A percentile compares a stretch with the other conserved stretches of the same genome.
Evolutionary conservation across 2,329 filamentous ascomycete species (phyloP).

Genomic region (Cercospora janseana): DNA sequence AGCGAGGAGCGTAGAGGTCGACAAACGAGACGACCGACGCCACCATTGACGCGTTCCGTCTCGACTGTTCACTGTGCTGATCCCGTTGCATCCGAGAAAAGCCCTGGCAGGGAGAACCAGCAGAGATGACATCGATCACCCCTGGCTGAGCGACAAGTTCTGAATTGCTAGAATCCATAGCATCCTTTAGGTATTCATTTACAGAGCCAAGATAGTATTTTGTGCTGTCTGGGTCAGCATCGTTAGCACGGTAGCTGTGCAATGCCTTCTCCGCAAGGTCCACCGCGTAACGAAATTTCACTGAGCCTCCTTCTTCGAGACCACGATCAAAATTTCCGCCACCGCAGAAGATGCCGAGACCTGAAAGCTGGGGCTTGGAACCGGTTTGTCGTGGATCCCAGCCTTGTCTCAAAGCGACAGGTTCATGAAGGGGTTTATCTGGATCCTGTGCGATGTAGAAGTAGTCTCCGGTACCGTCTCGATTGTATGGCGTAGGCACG

Average conservation of each 20-base stretch:
- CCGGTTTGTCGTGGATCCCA: constrained; percentile 35
- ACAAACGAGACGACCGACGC: constrained; percentile 73
- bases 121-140: constrained; percentile 66
- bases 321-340: constrained; percentile 75
- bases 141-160: constrained; percentile 57
- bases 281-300: constrained; percentile 66
- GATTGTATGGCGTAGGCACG: constrained; percentile 63
- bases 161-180: constrained; percentile 50
- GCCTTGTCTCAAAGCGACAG: constrained; percentile 37
- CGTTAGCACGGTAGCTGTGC: constrained; percentile 72
- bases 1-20: constrained; percentile 72
- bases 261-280: constrained; percentile 65
- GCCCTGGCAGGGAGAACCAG: constrained; percentile 74
- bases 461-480: constrained; percentile 62
- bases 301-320: constrained; percentile 66
- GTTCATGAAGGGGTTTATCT: not conserved
- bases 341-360: constrained; percentile 73
- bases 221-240: constrained; percentile 42
- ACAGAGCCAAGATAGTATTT: constrained; percentile 68
- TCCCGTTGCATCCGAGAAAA: constrained; percentile 65
- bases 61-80: constrained; percentile 54
- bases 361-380: constrained; percentile 35
- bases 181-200: constrained; percentile 61
- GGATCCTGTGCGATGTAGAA: constrained; percentile 48
- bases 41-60: constrained; percentile 72